Conservation (phyloP, 2,329 filamentous ascomycete genomes). For the Pseudogymnoascus sp. region DNA sequence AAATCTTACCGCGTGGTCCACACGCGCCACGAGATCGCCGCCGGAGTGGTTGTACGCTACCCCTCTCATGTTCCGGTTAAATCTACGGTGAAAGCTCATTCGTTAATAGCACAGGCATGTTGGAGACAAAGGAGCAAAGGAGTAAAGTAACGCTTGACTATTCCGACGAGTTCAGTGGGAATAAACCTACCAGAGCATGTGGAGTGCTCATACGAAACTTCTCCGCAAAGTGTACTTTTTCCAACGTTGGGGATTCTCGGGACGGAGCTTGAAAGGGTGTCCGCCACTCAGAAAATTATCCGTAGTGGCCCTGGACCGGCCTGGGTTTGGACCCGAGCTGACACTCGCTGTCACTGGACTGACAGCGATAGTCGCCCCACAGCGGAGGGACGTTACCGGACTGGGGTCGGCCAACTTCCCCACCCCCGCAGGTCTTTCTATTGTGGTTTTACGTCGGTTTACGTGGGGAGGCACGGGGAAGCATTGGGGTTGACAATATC, state of each 20-base stretch:
- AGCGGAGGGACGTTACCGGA: neutral
- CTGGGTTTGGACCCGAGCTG: neutral
- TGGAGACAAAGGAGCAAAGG: neutral
- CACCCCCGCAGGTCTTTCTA: slow-evolving; percentile 9
- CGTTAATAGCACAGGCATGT: neutral
- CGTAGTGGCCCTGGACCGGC: neutral
- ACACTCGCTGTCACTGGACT: neutral
- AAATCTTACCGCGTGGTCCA: slow-evolving; percentile 5
- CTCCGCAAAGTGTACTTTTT: neutral
- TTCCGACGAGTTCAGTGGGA: neutral
- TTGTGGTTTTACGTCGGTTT: neutral
- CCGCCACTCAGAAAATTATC: slow-evolving; percentile 3
- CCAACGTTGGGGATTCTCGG: neutral
- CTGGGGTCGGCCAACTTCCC: slow-evolving; percentile 6
- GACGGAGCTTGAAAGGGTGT: neutral
- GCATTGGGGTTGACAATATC: neutral
- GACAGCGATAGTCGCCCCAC: neutral
- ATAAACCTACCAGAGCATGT: neutral
- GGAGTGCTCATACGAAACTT: neutral
- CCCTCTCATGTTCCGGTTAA: slow-evolving; percentile 8
- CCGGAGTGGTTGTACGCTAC: slow-evolving; percentile 2
- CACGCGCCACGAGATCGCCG: slow-evolving; percentile 5
- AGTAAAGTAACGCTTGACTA: neutral
- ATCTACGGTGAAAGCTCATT: neutral
- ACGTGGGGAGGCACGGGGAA: neutral